Evolutionary conservation across 441 rosid genomes (phyloP), one percentile per base, ranked within the genome.

Genomic region (California macrophylla): DNA sequence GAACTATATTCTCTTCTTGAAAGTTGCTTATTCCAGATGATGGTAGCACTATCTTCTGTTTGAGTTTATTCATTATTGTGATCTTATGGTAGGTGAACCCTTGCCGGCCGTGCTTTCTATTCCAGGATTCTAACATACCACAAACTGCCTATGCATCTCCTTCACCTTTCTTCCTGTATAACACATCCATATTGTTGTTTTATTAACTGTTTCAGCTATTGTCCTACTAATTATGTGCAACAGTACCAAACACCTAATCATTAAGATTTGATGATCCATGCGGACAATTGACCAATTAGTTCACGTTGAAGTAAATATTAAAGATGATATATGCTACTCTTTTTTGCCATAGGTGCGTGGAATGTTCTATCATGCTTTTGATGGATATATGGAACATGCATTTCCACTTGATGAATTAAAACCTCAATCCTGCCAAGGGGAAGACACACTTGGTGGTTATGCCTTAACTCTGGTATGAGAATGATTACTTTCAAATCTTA

Each of bases 321-420:
- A 56, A 20, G 20, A 32, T 3, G 6, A 40, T 12, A 13, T 64
- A 32, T 18, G 45, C 63, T 69, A 61, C 69, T 45, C 71, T 65
- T 42, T 56, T 16, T 40, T 74, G 64, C 15, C 73, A 18, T 76
- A 94, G 99, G 99, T 94, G 69, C 96, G 86, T 50, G 98, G 78
- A 75, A 94, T 94, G 99, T 92, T 94, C 84, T 92, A 94, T 83
- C 99, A 90, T 79, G 97, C 97, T 34, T 94, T 94, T 70, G 81
- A 90, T 82, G 99, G 99, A 73, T 94, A 92, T 71, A 92, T 94
- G 98, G 87, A 89, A 65, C 81, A 94, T 75, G 99, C 98, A 36
- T 94, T 94, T 79, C 99, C 98, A 3, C 91, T 82, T 38, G 99
- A 94, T 79, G 99, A 94, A 78, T 79, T 94, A 74, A 90, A 77